These are phyloP conservation scores for Leccinum sublutescens DNA, from an alignment of 768 basidiomycete species.

Conservation along the genomic window DNA sequence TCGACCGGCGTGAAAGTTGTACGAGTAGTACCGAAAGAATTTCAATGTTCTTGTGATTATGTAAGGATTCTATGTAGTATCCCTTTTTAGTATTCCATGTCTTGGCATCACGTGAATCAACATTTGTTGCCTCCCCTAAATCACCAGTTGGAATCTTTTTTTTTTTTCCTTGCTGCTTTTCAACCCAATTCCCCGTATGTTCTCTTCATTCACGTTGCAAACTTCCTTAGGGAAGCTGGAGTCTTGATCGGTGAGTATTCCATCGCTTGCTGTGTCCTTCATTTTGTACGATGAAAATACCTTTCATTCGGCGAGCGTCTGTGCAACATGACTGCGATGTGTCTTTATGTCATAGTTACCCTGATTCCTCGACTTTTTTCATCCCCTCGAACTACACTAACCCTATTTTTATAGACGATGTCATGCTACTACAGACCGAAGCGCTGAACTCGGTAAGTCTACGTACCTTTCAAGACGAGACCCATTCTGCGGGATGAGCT, in stretches of 20 bases:
- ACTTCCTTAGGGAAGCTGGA: neutral
- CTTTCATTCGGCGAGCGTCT: slow-evolving; percentile 47
- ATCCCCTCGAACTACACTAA: slow-evolving; percentile 8
- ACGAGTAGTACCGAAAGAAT: neutral
- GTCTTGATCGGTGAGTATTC: slow-evolving; percentile 7
- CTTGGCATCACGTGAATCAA: neutral
- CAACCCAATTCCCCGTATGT: neutral
- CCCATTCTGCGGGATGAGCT: slow-evolving; percentile 48
- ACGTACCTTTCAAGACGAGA: slow-evolving; percentile 1
- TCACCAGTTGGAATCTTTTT: neutral
- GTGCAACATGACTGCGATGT: slow-evolving; percentile 48
- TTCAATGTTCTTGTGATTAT: neutral
- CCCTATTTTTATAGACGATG: slow-evolving; percentile 1
- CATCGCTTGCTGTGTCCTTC: neutral
- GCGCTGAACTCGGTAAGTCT: slow-evolving; percentile 6
- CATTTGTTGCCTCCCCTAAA: slow-evolving; percentile 10
- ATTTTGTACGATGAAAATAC: slow-evolving; percentile 52
- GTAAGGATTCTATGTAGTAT: too few species aligned
- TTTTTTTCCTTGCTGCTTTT: neutral
- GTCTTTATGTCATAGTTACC: slow-evolving; percentile 87
- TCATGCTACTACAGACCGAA: neutral
- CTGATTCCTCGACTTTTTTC: slow-evolving; percentile 55
- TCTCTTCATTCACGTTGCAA: neutral
- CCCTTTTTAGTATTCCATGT: too few species aligned
- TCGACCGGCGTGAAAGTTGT: neutral